Evolutionary conservation across 2,329 filamentous ascomycete species (phyloP).

Genomic region (Biscogniauxia marginata): DNA sequence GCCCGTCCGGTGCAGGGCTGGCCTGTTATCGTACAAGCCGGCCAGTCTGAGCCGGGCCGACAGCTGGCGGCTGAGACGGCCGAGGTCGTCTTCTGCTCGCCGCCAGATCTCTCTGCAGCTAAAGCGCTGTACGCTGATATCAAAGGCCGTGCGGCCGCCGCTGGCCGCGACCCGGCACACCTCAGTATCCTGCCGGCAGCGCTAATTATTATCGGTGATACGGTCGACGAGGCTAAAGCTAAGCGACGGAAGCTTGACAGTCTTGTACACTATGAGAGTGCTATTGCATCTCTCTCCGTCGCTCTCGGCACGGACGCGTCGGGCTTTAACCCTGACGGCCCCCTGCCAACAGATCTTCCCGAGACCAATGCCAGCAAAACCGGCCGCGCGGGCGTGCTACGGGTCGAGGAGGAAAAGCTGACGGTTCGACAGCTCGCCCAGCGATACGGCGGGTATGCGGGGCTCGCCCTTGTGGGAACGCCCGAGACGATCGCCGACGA

Average conservation of each 20-base stretch:
- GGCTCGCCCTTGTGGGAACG: conserved; percentile 51
- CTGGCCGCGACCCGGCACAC: conserved; percentile 44
- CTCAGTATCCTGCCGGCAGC: conserved; percentile 53
- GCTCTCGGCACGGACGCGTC: conserved; percentile 47
- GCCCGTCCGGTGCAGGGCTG: conserved; percentile 52
- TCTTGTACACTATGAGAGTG: conserved; percentile 53
- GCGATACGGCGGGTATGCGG: conserved; percentile 48
- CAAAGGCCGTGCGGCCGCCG: conserved; percentile 45
- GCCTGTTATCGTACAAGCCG: conserved; percentile 56
- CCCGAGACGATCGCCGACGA: conserved; percentile 49
- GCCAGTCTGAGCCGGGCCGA: conserved; percentile 50
- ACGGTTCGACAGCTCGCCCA: conserved; percentile 52
- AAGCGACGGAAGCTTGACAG: conserved; percentile 51
- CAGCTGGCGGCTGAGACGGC: conserved; percentile 54
- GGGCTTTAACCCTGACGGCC: conserved; percentile 46
- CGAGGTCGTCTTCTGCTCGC: conserved; percentile 52
- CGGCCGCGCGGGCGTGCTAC: conserved; percentile 41
- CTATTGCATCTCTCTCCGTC: conserved; percentile 51
- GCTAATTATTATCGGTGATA: conserved; percentile 49
- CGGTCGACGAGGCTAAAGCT: conserved; percentile 44
- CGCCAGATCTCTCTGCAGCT: conserved; percentile 42
- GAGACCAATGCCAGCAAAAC: conserved; percentile 56
- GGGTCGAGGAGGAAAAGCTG: conserved; percentile 44
- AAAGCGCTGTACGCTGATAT: conserved; percentile 52
- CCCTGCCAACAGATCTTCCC: conserved; percentile 47